Percentiles rank a stretch among this genome's conserved stretches.
Conservation (phyloP, 1,284 basidiomycete genomes). For the Ceraceosorus bombacis region DNA sequence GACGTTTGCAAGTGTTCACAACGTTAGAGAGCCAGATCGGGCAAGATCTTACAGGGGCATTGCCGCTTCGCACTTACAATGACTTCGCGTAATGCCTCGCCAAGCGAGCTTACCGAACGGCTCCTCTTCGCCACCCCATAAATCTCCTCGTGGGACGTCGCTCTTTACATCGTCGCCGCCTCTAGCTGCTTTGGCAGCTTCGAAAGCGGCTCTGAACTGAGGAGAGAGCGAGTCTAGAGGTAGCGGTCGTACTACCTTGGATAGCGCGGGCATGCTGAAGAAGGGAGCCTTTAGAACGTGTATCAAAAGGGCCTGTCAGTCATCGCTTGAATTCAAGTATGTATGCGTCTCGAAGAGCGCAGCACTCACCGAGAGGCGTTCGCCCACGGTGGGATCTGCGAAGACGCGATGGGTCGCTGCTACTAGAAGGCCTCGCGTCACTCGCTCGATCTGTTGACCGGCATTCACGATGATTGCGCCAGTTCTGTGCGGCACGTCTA, state of each 20-base stretch:
- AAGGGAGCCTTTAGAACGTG: slow-evolving; percentile 19
- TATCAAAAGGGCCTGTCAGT: no score
- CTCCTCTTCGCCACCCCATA: slow-evolving; percentile 20
- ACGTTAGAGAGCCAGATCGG: no score
- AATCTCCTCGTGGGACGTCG: slow-evolving; percentile 29
- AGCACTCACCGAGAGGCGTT: not conserved
- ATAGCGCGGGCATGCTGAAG: slow-evolving; percentile 32
- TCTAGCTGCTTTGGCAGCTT: slow-evolving; percentile 7
- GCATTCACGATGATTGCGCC: slow-evolving; percentile 34
- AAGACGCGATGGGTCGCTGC: slow-evolving; percentile 38
- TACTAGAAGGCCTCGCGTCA: slow-evolving; percentile 28
- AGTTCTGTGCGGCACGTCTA: slow-evolving; percentile 25
- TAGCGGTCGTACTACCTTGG: slow-evolving; percentile 19
- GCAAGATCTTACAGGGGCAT: no score
- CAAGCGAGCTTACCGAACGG: slow-evolving; percentile 34
- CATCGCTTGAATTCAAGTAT: no score
- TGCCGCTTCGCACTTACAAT: slow-evolving; percentile 3
- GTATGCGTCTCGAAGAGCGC: no score
- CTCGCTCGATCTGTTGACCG: slow-evolving; percentile 39
- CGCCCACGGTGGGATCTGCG: slow-evolving; percentile 7
- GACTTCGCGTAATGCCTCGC: slow-evolving; percentile 29
- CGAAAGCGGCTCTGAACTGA: slow-evolving; percentile 17
- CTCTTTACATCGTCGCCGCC: slow-evolving; percentile 9
- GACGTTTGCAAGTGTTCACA: no score
- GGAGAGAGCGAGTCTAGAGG: slow-evolving; percentile 16